Percentiles rank a stretch among this genome's conserved stretches.
phyloP scores from a whole-genome alignment of 176 grass and related monocot genomes.

The Elaeis guineensis region DNA sequence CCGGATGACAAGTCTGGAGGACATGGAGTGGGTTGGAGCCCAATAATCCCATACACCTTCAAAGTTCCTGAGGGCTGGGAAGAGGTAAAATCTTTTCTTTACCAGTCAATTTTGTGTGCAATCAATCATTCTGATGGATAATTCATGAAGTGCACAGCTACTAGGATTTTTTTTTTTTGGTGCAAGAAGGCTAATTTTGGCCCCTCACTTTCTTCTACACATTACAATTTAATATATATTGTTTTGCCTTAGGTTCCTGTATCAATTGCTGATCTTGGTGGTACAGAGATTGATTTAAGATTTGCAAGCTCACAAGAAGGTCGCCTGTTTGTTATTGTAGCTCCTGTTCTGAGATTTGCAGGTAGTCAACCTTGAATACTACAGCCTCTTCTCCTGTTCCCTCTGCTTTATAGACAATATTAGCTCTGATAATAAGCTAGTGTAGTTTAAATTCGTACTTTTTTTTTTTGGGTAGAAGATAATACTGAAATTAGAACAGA shows the following conservation, averaged over 20 bases:
- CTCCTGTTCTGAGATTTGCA: conserved; percentile 74
- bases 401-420: too few species aligned
- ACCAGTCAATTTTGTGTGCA: neutral
- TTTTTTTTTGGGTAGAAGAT: too few species aligned
- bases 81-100: conserved; percentile 32
- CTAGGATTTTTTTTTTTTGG: too few species aligned
- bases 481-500: too few species aligned
- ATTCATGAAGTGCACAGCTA: too few species aligned
- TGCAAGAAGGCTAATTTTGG: too few species aligned
- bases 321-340: conserved; percentile 66
- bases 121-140: too few species aligned
- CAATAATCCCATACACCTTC: conserved; percentile 85
- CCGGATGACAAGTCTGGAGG: conserved; percentile 92
- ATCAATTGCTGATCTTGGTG: conserved; percentile 95
- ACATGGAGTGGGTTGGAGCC: conserved; percentile 93
- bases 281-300: conserved; percentile 92
- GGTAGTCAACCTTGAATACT: conserved; percentile 24
- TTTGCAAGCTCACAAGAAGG: conserved; percentile 68
- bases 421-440: too few species aligned
- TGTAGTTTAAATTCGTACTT: too few species aligned
- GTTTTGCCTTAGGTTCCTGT: conserved; percentile 44
- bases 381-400: neutral
- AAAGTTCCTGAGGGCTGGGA: conserved; percentile 79
- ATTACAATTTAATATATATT: neutral
- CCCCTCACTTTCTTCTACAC: too few species aligned